Percentiles rank a stretch among this genome's conserved stretches.
These are phyloP conservation scores for Acarospora socialis DNA, from an alignment of 2,329 filamentous ascomycete genomes.

Conservation along the genomic window DNA sequence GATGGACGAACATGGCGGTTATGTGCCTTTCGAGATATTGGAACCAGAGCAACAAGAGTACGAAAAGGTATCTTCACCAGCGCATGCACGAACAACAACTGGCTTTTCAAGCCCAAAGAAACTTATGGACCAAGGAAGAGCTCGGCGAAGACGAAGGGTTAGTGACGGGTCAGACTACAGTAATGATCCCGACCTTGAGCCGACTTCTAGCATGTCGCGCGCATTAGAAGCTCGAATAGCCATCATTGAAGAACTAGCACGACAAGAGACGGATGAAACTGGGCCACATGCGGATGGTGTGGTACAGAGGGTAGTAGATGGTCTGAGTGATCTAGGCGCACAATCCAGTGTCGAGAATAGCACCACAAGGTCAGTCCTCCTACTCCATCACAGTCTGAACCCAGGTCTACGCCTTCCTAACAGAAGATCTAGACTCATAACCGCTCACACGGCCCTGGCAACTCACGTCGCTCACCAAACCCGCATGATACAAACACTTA, in stretches of 20 bases:
- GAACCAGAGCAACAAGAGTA: conserved; percentile 18
- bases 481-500: conserved; percentile 43
- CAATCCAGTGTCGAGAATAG: conserved; percentile 43
- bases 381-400: not conserved
- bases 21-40: conserved; percentile 17
- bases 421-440: conserved; percentile 34
- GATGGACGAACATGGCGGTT: conserved; percentile 22
- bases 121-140: conserved; percentile 27
- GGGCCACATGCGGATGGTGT: conserved; percentile 37
- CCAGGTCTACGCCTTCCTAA: not conserved
- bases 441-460: conserved; percentile 42
- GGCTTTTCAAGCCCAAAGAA: conserved; percentile 21
- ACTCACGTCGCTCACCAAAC: conserved; percentile 48
- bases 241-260: conserved; percentile 39
- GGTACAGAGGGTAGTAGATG: conserved; percentile 36
- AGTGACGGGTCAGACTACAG: conserved; percentile 46
- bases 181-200: conserved; percentile 40
- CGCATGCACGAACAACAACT: conserved; percentile 3
- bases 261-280: conserved; percentile 38
- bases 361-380: conserved; percentile 34
- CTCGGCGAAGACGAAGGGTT: too few relatives aligned
- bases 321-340: conserved; percentile 38
- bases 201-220: conserved; percentile 37
- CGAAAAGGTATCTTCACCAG: not conserved
- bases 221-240: conserved; percentile 41